Conservation (phyloP, 164 flowering plant species). For the Magnolia changhungtana region DNA sequence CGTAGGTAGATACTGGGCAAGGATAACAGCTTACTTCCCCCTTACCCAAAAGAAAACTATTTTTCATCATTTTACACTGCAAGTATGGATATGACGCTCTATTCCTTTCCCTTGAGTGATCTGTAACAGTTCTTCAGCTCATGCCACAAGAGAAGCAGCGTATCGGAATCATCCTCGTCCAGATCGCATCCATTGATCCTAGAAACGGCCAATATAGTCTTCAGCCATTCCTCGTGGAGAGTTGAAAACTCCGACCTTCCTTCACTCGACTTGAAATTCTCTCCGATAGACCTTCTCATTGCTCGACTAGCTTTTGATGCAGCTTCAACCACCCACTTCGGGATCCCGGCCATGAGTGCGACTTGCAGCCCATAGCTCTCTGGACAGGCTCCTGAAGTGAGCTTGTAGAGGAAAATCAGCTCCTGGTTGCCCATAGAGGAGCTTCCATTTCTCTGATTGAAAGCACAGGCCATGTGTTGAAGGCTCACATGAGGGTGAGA, state of each 20-base stretch:
- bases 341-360: conserved; percentile 88
- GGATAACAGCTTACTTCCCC: background rate
- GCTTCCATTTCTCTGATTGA: conserved; percentile 32
- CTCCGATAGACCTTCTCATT: conserved; percentile 54
- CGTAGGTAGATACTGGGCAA: too few relatives aligned
- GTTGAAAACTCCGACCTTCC: conserved; percentile 81
- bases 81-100: background rate
- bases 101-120: background rate
- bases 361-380: conserved; percentile 94
- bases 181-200: conserved; percentile 16
- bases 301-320: conserved; percentile 60
- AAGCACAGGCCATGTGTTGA: conserved; percentile 88
- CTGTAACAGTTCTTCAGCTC: conserved; percentile 54
- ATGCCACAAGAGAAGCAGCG: conserved; percentile 80
- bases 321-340: conserved; percentile 56
- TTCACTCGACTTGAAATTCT: conserved; percentile 72
- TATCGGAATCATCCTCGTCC: conserved; percentile 56
- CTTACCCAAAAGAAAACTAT: background rate
- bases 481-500: conserved; percentile 76
- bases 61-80: background rate
- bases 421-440: conserved; percentile 35
- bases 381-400: conserved; percentile 84
- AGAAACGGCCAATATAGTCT: conserved; percentile 39
- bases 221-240: conserved; percentile 83
- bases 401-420: conserved; percentile 77